A percentile compares a stretch with the other conserved stretches of the same genome.
These are phyloP conservation scores for Ascoidea rubescens DNA, from an alignment of 805 yeast genomes.

Conservation along the genomic window DNA sequence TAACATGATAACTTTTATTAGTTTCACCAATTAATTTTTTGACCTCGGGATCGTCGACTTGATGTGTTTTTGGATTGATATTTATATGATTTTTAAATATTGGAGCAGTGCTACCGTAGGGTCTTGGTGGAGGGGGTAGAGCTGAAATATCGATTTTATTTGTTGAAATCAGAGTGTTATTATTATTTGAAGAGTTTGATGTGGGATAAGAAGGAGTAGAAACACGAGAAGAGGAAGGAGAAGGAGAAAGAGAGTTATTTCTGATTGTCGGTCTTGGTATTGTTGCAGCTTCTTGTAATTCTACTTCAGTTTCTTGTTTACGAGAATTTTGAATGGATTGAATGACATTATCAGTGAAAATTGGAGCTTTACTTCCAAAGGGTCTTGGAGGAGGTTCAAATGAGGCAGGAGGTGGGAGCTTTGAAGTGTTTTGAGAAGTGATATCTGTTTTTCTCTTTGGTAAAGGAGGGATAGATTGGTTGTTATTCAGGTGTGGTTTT, in stretches of 20 bases:
- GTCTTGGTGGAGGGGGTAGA: constrained; percentile 10
- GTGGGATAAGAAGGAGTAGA: not conserved
- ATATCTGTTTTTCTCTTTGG: constrained; percentile 4
- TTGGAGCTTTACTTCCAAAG: not conserved
- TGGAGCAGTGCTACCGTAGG: constrained; percentile 4
- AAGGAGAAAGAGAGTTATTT: no score
- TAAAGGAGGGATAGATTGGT: not conserved
- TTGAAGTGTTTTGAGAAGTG: constrained; percentile 15
- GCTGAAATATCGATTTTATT: not conserved
- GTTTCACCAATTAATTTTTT: no score
- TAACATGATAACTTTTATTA: no score
- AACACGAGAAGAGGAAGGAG: no score
- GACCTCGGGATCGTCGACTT: no score
- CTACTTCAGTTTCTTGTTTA: not conserved
- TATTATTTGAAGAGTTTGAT: no score
- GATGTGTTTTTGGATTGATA: not conserved
- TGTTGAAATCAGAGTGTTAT: not conserved
- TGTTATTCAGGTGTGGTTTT: not conserved
- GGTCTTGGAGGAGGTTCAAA: constrained; percentile 20
- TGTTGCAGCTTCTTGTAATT: not conserved
- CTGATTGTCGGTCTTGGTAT: not conserved
- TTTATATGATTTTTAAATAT: not conserved
- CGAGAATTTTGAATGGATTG: no score
- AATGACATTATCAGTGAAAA: not conserved
- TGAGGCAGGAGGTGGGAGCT: constrained; percentile 9